Base-by-base conservation (phyloP, 106 monocot species). In the Apostasia shenzhenica region DNA sequence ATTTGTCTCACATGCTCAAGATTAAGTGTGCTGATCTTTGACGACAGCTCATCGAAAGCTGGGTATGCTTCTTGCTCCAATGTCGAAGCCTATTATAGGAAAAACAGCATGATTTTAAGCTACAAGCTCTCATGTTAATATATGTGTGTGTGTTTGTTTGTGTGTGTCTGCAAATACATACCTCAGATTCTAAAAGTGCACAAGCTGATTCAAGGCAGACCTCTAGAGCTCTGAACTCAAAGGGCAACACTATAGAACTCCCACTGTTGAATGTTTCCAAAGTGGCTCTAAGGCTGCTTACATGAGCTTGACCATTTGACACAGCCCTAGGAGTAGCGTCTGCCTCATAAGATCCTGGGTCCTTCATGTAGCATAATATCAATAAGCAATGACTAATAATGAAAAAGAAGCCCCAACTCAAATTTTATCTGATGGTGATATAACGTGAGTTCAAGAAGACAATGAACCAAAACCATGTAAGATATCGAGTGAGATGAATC, bases 61-160 rank as follows among this genome's bases (percentile, higher is more conserved):
- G 80, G 84, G 70, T 81, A 85, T 52, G 84, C 84, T 66, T 85
- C 84, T 70, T 73, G 52, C 53, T 85, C 84, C 61, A 85, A 59
- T 53, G 73, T 77, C n/a, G 41, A 67, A 40, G 84, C 74, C 84
- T 84, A 73, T 8, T 48, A 67, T 4, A 52, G 14, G 45, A 57
- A 39, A 57, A 50, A 50, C 50, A 50, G 26, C 26, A 26, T 26
- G 26, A 26, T 26, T 26, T 26, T 26, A 26, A 26, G 26, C 26
- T 26, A 26, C 26, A 26, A 26, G 26, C 26, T 26, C 26, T 26
- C 26, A 26, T 26, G 26, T 26, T 26, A 26, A 26, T 26, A 26
- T 26, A 26, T 26, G 26, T 26, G 26, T 26, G 26, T 26, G 26
- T 26, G 26, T 26, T 26, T 26, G 26, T 26, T 26, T 26, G 26